phyloP scores from a whole-genome alignment of 2,329 filamentous ascomycete species.

The Aspergillus brunneoviolaceus region DNA sequence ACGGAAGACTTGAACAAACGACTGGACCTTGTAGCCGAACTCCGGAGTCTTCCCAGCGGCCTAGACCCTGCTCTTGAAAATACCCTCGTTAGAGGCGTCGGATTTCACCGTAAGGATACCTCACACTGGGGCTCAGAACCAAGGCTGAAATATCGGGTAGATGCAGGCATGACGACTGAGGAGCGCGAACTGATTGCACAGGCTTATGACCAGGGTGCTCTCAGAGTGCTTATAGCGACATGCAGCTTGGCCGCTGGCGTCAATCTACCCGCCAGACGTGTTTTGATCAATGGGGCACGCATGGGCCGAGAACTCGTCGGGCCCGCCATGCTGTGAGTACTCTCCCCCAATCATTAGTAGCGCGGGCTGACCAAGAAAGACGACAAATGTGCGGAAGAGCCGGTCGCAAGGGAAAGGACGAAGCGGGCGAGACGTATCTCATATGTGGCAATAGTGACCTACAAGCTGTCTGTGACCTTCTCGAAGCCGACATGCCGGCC shows the following conservation, averaged over 20 bases:
- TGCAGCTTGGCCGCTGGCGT: constrained; percentile 82
- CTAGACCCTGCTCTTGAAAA: constrained; percentile 65
- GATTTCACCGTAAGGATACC: constrained; percentile 65
- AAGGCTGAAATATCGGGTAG: constrained; percentile 34
- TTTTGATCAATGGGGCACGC: constrained; percentile 71
- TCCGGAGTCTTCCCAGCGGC: constrained; percentile 65
- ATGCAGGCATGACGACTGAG: constrained; percentile 63
- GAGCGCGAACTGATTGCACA: constrained; percentile 70
- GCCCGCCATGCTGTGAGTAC: constrained; percentile 65
- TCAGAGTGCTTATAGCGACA: constrained; percentile 73
- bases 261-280: constrained; percentile 69
- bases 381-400: constrained; percentile 78
- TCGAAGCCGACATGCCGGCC: constrained; percentile 70
- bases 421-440: constrained; percentile 73
- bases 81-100: constrained; percentile 66
- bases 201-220: constrained; percentile 66
- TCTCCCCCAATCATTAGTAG: background rate
- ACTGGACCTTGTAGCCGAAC: constrained; percentile 63
- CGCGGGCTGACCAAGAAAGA: constrained; percentile 34
- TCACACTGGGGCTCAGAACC: background rate
- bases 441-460: constrained; percentile 69
- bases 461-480: constrained; percentile 66
- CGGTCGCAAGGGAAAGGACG: constrained; percentile 75
- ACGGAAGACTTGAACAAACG: constrained; percentile 56
- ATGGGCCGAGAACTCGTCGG: constrained; percentile 78